Evolutionary conservation across 768 basidiomycete species (phyloP).

Genomic region (Suillus ampliporus): DNA sequence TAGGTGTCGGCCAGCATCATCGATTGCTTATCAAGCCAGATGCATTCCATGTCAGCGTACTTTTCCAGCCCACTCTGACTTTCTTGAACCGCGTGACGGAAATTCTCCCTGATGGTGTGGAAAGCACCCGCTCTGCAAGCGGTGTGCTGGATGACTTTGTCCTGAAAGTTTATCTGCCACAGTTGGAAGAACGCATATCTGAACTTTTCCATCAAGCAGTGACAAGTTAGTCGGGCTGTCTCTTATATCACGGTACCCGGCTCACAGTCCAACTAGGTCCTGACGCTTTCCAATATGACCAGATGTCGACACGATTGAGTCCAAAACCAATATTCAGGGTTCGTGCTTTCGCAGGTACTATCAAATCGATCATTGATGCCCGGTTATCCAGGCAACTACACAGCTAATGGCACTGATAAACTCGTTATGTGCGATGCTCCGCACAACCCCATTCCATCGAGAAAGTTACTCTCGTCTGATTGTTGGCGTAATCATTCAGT

Average conservation of each 20-base stretch:
- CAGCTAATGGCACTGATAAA: constrained; percentile 90
- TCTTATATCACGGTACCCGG: constrained; percentile 1
- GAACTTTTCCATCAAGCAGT: constrained; percentile 86
- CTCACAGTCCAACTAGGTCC: constrained; percentile 52
- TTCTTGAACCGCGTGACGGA: constrained; percentile 79
- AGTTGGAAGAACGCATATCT: constrained; percentile 93
- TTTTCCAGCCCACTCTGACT: constrained; percentile 92
- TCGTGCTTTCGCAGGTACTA: constrained; percentile 11
- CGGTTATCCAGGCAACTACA: constrained; percentile 69
- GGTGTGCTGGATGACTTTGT: constrained; percentile 92
- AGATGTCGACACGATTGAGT: constrained; percentile 66
- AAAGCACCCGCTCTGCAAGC: constrained; percentile 68
- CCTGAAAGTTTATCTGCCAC: constrained; percentile 88
- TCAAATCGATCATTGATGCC: constrained; percentile 11
- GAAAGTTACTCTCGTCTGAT: constrained; percentile 96
- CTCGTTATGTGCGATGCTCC: constrained; percentile 89
- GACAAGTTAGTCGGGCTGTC: constrained; percentile 53
- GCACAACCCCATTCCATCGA: constrained; percentile 90
- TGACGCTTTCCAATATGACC: constrained; percentile 88
- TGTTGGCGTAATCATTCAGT: constrained; percentile 92
- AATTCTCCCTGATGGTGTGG: constrained; percentile 74
- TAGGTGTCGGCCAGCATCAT: constrained; percentile 80
- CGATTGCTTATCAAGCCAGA: constrained; percentile 86
- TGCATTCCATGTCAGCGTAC: constrained; percentile 90
- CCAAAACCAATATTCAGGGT: constrained; percentile 83